Percentiles rank a stretch among this genome's conserved stretches.
Evolutionary conservation across 306 rosid species (phyloP).

Genomic region (Quercus parvula): DNA sequence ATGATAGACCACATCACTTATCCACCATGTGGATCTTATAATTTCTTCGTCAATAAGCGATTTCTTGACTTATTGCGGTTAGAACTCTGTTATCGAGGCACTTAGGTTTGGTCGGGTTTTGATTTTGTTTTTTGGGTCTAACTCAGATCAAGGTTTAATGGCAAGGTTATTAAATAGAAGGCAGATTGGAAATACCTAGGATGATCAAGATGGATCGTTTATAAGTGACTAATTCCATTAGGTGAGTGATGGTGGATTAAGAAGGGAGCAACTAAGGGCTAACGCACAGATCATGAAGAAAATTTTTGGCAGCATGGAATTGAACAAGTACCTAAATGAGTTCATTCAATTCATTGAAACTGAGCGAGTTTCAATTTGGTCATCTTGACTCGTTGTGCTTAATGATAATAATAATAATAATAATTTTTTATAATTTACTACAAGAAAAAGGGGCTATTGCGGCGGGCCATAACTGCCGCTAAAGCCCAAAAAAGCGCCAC

Average conservation of each 20-base stretch:
- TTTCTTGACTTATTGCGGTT: slow-evolving; percentile 48
- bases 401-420: too few relatives aligned
- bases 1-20: too few relatives aligned
- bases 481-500: too few relatives aligned
- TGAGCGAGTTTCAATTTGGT: too few relatives aligned
- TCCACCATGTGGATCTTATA: too few relatives aligned
- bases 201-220: slow-evolving; percentile 41
- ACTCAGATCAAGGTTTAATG: slow-evolving; percentile 37
- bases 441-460: too few relatives aligned
- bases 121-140: slow-evolving; percentile 32
- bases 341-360: too few relatives aligned
- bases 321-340: too few relatives aligned
- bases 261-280: slow-evolving; percentile 22
- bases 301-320: slow-evolving; percentile 26
- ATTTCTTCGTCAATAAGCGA: slow-evolving; percentile 30
- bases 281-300: slow-evolving; percentile 22
- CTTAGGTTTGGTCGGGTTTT: slow-evolving; percentile 36
- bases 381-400: too few relatives aligned
- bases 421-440: too few relatives aligned
- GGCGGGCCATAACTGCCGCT: accelerated
- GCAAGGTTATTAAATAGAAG: slow-evolving; percentile 33
- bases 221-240: slow-evolving; percentile 25
- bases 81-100: slow-evolving; percentile 51
- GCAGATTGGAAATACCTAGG: slow-evolving; percentile 31
- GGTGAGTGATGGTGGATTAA: slow-evolving; percentile 37